Base-by-base conservation (phyloP, 2,329 filamentous ascomycete genomes). In the Zymoseptoria ardabiliae region DNA sequence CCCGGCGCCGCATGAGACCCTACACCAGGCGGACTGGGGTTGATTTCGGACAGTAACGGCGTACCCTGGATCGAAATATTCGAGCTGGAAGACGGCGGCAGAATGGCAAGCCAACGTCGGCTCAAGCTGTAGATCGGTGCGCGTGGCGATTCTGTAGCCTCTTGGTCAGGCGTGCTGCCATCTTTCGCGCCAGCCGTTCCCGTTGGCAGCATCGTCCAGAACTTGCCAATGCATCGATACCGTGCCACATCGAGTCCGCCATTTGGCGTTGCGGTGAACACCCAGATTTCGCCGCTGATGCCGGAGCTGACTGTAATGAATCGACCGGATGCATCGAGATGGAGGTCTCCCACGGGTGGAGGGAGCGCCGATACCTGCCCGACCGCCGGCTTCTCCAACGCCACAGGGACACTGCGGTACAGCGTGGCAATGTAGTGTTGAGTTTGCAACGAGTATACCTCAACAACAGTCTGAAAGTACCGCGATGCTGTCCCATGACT, bases 371-470 rank as follows among this genome's bases (percentile, higher is more conserved):
- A 59, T 5, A 68, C 58, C 28, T 68, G 65, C 2, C 68, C 66
- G 7, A 67, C 55, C 11, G 61, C 61, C 10, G 68, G 64, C 53
- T 65, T 57, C 10, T 66, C 68, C 3, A 64, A 41, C 63, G 85
- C 81, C 57, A 85, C 78, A 70, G 84, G 79, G 54, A 89, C 82
- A 50, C 87, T 85, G 67, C 86, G 83, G 61, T 95, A 86, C 8
- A 97, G 78, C 0, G 89, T 88, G 23, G 86, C 83, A 57, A 97
- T 75, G 58, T 84, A 83, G 62, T 83, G 81, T 67, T 86, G 86
- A n/a, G 86, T 89, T 66, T 83, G 85, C 61, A 97, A 77, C 0
- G 92, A 97, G 73, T 93, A 96, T 0, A 97, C 79, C 66, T 97
- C 91, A 5, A 96, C 90, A 0, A 88, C 87, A 0, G 92, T 97